These are phyloP conservation scores for Hordeum pubiflorum DNA, from an alignment of 202 grass and related monocot species.

Conservation along the genomic window DNA sequence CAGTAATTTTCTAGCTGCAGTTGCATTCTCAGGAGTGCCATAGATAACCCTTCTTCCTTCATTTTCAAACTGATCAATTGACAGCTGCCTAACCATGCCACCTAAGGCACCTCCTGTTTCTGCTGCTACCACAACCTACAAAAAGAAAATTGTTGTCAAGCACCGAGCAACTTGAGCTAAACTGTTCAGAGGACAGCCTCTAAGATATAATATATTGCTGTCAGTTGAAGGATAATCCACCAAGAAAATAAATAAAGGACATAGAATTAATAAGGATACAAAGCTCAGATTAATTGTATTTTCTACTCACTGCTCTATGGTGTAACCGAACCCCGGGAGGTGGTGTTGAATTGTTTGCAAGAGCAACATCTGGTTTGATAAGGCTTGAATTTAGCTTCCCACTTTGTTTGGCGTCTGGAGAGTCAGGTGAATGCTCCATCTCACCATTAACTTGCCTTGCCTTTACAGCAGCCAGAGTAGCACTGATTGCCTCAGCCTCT, in stretches of 20 bases:
- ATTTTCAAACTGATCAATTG: conserved; percentile 99
- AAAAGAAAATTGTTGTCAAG: conserved; percentile 11
- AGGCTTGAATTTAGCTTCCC: conserved; percentile 50
- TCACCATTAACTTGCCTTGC: conserved; percentile 81
- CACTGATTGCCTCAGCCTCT: conserved; percentile 97
- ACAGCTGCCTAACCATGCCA: conserved; percentile 97
- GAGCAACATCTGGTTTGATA: conserved; percentile 56
- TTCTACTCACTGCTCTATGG: conserved; percentile 84
- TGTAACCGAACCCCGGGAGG: conserved; percentile 86
- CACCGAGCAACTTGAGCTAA: conserved; percentile 10
- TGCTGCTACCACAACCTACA: conserved; percentile 86
- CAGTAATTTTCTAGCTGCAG: conserved; percentile 80
- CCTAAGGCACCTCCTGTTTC: conserved; percentile 93
- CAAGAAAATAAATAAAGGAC: background rate
- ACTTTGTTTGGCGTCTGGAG: conserved; percentile 46
- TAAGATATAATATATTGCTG: conserved; percentile 13
- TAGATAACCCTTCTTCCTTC: conserved; percentile 97
- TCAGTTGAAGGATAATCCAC: background rate
- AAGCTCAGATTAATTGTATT: conserved; percentile 14
- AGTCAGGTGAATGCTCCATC: conserved; percentile 57
- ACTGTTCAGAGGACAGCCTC: background rate
- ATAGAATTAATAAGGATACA: background rate
- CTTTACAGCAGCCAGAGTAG: conserved; percentile 88
- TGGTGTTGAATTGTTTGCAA: conserved; percentile 43
- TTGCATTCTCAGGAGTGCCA: conserved; percentile 91